Percentiles rank a stretch among this genome's conserved stretches.
Conservation (phyloP, 345 rosid genomes). For the Barbarea vulgaris region DNA sequence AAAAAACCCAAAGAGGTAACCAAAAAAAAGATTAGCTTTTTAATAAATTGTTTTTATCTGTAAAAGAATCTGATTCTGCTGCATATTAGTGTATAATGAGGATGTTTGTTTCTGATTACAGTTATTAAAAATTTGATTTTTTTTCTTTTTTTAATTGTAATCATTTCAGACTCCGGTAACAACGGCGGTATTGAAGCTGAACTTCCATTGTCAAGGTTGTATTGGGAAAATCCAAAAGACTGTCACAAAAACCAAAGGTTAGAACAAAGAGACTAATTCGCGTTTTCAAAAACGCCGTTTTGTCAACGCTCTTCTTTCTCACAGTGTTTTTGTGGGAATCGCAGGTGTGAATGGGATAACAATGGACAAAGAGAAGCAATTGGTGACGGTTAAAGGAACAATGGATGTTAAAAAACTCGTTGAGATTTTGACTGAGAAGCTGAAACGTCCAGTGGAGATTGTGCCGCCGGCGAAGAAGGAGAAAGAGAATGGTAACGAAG, state of each 20-base stretch:
- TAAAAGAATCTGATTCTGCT: conserved; percentile 21
- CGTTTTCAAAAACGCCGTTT: conserved; percentile 11
- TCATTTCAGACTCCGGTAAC: conserved; percentile 59
- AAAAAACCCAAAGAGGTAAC: conserved; percentile 43
- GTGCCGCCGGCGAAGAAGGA: conserved; percentile 72
- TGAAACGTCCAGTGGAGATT: conserved; percentile 66
- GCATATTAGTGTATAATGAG: not conserved
- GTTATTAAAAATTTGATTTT: not conserved
- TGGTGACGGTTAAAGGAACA: conserved; percentile 73
- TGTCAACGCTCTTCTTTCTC: not conserved
- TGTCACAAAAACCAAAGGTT: conserved; percentile 52
- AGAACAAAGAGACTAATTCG: not conserved
- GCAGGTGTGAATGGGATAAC: conserved; percentile 61
- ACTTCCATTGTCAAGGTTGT: conserved; percentile 70
- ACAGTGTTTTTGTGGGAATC: not conserved
- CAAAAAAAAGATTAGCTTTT: not conserved
- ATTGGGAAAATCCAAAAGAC: conserved; percentile 53
- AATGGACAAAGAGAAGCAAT: conserved; percentile 59
- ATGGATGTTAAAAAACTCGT: conserved; percentile 63
- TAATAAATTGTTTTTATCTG: not conserved
- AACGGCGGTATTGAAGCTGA: conserved; percentile 59
- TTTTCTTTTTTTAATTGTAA: not conserved
- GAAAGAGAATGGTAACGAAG: conserved; percentile 34
- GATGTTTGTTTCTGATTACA: not conserved
- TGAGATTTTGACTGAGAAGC: conserved; percentile 50